Percentiles rank a stretch among this genome's conserved stretches.
Conservation (phyloP, 2,329 filamentous ascomycete genomes). For the Bipolaris bicolor region DNA sequence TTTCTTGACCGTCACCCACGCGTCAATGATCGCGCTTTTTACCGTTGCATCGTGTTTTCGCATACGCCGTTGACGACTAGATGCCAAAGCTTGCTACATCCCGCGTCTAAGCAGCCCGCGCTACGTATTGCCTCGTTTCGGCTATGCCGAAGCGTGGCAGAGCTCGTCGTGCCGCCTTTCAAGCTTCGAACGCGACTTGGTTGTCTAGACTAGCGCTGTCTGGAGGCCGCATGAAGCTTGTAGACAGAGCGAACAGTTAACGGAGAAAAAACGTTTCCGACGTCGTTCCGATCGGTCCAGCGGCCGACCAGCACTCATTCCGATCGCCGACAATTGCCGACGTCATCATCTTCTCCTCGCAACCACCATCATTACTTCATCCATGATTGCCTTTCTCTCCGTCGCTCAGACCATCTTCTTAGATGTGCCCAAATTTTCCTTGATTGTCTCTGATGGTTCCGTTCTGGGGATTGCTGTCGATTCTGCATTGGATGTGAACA, state of each 20-base stretch:
- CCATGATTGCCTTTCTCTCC: background rate
- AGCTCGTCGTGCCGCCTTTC: background rate
- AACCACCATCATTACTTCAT: background rate
- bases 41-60: slow-evolving; percentile 11
- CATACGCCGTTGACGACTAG: slow-evolving; percentile 1
- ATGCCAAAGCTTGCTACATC: background rate
- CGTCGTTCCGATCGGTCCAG: slow-evolving; percentile 13
- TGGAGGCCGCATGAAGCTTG: background rate
- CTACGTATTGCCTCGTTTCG: slow-evolving; percentile 8
- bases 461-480: background rate
- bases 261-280: slow-evolving; percentile 8
- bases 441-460: background rate
- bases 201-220: background rate
- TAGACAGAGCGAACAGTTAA: background rate
- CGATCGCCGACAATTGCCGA: slow-evolving; percentile 10
- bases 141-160: background rate
- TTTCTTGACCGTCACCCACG: slow-evolving; percentile 16
- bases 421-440: no score
- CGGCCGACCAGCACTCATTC: slow-evolving; percentile 6
- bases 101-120: background rate
- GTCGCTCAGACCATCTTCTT: background rate
- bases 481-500: background rate
- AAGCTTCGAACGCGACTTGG: background rate
- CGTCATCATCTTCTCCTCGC: background rate
- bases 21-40: slow-evolving; percentile 15